These are phyloP conservation scores for Selaginella moellendorffii DNA, from an alignment of 75 land plant genomes.

Conservation along the genomic window DNA sequence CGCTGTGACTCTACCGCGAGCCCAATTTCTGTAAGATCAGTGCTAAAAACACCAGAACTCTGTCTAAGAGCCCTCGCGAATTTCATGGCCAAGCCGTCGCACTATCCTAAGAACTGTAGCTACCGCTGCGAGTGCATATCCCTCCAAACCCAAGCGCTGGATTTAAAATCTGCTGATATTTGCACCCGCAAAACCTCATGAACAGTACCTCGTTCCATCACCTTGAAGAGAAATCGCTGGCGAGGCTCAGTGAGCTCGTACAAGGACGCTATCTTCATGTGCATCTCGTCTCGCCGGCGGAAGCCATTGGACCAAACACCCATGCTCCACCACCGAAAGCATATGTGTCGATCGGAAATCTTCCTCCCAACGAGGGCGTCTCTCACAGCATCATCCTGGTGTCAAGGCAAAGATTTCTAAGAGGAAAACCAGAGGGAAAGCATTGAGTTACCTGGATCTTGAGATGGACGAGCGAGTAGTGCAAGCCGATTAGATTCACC, in stretches of 20 bases:
- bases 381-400: constrained; percentile 25
- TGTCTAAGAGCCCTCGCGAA: too few relatives aligned
- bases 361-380: constrained; percentile 32
- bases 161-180: constrained; percentile 41
- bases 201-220: constrained; percentile 61
- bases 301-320: constrained; percentile 85
- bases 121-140: constrained; percentile 35
- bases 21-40: too few relatives aligned
- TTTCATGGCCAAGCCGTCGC: too few relatives aligned
- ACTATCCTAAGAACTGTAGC: constrained; percentile 5
- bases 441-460: constrained; percentile 38
- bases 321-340: constrained; percentile 81
- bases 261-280: constrained; percentile 40
- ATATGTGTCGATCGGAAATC: constrained; percentile 46
- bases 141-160: constrained; percentile 36
- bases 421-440: neutral
- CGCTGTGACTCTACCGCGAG: too few relatives aligned
- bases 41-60: too few relatives aligned
- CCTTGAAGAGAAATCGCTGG: constrained; percentile 32
- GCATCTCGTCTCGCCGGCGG: constrained; percentile 61
- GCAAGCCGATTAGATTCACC: constrained; percentile 70
- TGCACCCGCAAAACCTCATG: constrained; percentile 85
- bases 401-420: neutral
- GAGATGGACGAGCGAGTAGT: constrained; percentile 49
- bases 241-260: constrained; percentile 25